Evolutionary conservation across 1,284 basidiomycete species (phyloP), one percentile per base, ranked within the genome.

Genomic region (Hemileia vastatrix): DNA sequence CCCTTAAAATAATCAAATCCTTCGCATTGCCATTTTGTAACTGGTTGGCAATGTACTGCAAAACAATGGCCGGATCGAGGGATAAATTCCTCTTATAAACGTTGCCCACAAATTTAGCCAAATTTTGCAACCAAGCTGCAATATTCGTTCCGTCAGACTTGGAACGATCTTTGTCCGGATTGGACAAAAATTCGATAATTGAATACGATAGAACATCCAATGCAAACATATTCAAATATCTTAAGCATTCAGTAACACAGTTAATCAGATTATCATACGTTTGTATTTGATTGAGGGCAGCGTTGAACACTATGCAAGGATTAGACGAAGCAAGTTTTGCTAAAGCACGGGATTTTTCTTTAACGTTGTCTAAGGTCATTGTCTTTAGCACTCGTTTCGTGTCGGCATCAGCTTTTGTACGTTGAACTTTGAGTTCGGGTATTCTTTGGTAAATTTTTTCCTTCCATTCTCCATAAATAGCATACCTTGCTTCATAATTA

Each of bases 391-490:
- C 84, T 33, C 83, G 84, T 71, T 90, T 90, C 57, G 79, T 77
- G 49, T 81, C 79, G 23, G 78, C 73, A 51, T 80, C 79, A 24
- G 85, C 72, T 80, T 81, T 78, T 84, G 72, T 71, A 52, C 76
- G 72, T 31, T 75, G 72, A 9, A 74, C 75, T 48, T 54, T 74
- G 65, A 76, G 76, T 70, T 74, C 79, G 45, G 67, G 77, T 67
- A 66, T 77, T 66, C 58, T 76, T 58, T 77, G 77, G 68, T 78
- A 79, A n/a, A 78, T 83, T 53, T 79, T 79, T 58, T 84, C 82
- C 77, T 88, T 87, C 95, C 94, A 97, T 78, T 98, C 93, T 53
- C 93, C 95, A 71, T 98, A 96, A 27, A 98, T 79, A 43, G 82
- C 82, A 83, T 90, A 97, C 2, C 95, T 87, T 50, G 83, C 79